phyloP scores from a whole-genome alignment of 176 grass and related monocot genomes.

The Carex pumila region DNA sequence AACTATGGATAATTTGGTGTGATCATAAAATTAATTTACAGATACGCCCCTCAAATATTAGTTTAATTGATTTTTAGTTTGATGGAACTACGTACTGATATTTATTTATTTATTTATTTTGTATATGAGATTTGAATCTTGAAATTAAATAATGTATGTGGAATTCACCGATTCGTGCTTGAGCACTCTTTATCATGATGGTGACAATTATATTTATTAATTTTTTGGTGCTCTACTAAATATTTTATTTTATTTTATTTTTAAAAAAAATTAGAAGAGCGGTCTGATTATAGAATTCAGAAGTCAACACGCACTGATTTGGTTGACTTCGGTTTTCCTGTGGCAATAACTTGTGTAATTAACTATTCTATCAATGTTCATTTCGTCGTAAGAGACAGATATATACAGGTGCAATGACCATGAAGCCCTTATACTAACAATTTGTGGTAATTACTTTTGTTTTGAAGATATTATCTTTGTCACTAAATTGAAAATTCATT shows the following conservation, averaged over 20 bases:
- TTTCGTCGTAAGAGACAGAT: too few relatives aligned
- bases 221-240: conserved; percentile 4
- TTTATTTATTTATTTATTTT: background rate
- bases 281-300: background rate
- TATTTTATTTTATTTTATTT: background rate
- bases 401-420: too few relatives aligned
- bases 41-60: background rate
- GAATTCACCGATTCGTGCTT: conserved; percentile 18
- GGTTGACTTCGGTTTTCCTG: background rate
- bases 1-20: background rate
- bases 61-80: background rate
- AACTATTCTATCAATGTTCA: too few relatives aligned
- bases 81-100: background rate
- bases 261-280: background rate
- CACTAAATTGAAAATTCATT: too few relatives aligned
- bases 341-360: too few relatives aligned
- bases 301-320: conserved; percentile 3
- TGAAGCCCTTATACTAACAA: too few relatives aligned
- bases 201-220: conserved; percentile 9
- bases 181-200: conserved; percentile 21
- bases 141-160: conserved; percentile 12
- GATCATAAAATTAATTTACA: background rate
- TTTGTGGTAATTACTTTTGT: too few relatives aligned
- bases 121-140: background rate
- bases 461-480: too few relatives aligned